A percentile compares a stretch with the other conserved stretches of the same genome.
phyloP scores from a whole-genome alignment of 768 basidiomycete genomes.

The Termitomyces sp. region DNA sequence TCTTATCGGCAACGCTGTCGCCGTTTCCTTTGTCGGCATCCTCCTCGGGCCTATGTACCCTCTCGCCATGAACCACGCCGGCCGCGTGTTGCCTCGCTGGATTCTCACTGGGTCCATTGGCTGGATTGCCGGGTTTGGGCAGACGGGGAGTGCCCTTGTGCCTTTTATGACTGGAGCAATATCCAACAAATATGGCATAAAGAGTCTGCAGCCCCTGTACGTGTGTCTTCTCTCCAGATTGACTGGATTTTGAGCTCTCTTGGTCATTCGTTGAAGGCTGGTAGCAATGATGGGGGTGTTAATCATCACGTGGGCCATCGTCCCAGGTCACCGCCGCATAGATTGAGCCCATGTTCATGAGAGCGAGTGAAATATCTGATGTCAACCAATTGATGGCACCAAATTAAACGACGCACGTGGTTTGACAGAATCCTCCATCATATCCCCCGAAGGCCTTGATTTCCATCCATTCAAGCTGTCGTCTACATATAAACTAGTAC shows the following conservation, averaged over 20 bases:
- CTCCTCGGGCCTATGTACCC: conserved; percentile 74
- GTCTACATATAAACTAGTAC: neutral
- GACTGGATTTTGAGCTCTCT: neutral
- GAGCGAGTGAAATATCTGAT: no score
- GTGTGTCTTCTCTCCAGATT: conserved; percentile 15
- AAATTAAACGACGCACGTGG: no score
- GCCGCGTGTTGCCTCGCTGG: conserved; percentile 64
- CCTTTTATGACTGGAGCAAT: conserved; percentile 73
- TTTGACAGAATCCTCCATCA: no score
- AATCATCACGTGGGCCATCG: conserved; percentile 50
- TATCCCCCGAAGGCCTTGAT: no score
- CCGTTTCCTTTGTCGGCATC: conserved; percentile 60
- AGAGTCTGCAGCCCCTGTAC: conserved; percentile 57
- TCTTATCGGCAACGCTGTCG: conserved; percentile 55
- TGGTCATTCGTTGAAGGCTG: conserved; percentile 27
- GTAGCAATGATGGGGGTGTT: conserved; percentile 58
- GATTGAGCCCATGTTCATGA: no score
- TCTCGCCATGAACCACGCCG: conserved; percentile 65
- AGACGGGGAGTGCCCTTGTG: conserved; percentile 64
- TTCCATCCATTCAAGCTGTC: no score
- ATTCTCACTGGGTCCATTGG: conserved; percentile 61
- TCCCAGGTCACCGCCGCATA: conserved; percentile 23
- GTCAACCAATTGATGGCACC: no score
- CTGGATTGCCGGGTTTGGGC: conserved; percentile 65
- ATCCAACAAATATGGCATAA: conserved; percentile 55